Evolutionary conservation across 1,139 yeast species (phyloP).

Genomic region (Candida freyschussii): DNA sequence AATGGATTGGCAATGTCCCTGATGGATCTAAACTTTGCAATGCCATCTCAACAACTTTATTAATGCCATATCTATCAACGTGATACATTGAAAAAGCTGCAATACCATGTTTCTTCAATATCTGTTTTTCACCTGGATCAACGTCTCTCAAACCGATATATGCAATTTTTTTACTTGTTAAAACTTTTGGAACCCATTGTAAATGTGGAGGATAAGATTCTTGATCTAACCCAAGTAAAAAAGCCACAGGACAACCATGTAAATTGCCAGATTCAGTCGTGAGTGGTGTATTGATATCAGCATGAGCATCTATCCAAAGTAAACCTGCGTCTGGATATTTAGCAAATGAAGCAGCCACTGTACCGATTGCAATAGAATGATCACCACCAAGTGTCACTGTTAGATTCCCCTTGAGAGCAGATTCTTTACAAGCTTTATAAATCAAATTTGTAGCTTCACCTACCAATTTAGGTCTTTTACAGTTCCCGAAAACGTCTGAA

Average conservation of each 20-base stretch:
- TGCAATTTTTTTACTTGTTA: slow-evolving; percentile 70
- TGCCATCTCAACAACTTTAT: slow-evolving; percentile 90
- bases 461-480: slow-evolving; percentile 76
- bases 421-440: slow-evolving; percentile 52
- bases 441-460: slow-evolving; percentile 65
- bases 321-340: slow-evolving; percentile 85
- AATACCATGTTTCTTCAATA: slow-evolving; percentile 65
- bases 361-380: slow-evolving; percentile 94
- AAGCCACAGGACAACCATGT: slow-evolving; percentile 96
- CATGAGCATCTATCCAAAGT: slow-evolving; percentile 97
- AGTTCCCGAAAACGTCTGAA: slow-evolving; percentile 45
- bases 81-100: slow-evolving; percentile 95
- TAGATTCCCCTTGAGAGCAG: slow-evolving; percentile 48
- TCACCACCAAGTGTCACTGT: slow-evolving; percentile 95
- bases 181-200: slow-evolving; percentile 72
- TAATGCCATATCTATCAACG: slow-evolving; percentile 90
- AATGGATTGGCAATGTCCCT: slow-evolving; percentile 71
- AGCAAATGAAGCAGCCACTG: slow-evolving; percentile 77
- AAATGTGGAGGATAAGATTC: slow-evolving; percentile 60
- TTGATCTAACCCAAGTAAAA: slow-evolving; percentile 68
- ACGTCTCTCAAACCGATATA: slow-evolving; percentile 95
- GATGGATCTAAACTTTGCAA: slow-evolving; percentile 72
- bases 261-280: slow-evolving; percentile 86
- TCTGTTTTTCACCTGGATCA: slow-evolving; percentile 77
- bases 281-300: slow-evolving; percentile 90